Conservation (phyloP, 2,329 filamentous ascomycete species). For the Monosporascus sp. region DNA sequence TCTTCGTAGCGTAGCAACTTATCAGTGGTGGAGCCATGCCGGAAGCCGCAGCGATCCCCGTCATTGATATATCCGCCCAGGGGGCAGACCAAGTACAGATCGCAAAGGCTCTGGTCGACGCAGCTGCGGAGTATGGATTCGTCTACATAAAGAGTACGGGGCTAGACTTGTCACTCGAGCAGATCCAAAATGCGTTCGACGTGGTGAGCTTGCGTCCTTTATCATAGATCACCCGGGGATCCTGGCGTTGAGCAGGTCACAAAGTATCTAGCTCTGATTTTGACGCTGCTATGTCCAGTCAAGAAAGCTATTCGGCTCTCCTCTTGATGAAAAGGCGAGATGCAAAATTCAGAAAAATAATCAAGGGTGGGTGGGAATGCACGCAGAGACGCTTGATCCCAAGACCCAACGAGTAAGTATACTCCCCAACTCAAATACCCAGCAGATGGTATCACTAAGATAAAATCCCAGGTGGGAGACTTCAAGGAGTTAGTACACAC, state of each 20-base stretch:
- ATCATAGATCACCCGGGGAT: too few species aligned
- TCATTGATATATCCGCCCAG: conserved; percentile 72
- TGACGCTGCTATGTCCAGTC: conserved; percentile 43
- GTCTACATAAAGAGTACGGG: conserved; percentile 79
- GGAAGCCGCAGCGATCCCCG: conserved; percentile 55
- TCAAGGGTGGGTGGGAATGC: conserved; percentile 83
- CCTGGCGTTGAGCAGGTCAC: too few species aligned
- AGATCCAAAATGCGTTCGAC: conserved; percentile 67
- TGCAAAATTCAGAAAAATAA: conserved; percentile 78
- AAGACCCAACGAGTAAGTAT: conserved; percentile 65
- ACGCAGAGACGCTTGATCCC: conserved; percentile 82
- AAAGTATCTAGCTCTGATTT: neutral
- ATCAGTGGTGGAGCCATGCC: conserved; percentile 11
- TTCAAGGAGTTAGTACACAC: conserved; percentile 68
- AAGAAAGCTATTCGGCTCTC: conserved; percentile 65
- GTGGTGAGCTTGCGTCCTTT: conserved; percentile 47
- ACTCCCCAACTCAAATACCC: neutral
- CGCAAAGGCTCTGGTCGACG: conserved; percentile 68
- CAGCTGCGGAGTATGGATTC: conserved; percentile 80
- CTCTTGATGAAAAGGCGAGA: conserved; percentile 64
- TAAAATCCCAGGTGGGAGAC: conserved; percentile 59
- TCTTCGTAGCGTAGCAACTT: too few species aligned
- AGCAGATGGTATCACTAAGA: neutral
- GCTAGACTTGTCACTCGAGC: conserved; percentile 58
- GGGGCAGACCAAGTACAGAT: conserved; percentile 46